Conservation (phyloP, 805 yeast species). For the Wickerhamomyces rabaulensis region DNA sequence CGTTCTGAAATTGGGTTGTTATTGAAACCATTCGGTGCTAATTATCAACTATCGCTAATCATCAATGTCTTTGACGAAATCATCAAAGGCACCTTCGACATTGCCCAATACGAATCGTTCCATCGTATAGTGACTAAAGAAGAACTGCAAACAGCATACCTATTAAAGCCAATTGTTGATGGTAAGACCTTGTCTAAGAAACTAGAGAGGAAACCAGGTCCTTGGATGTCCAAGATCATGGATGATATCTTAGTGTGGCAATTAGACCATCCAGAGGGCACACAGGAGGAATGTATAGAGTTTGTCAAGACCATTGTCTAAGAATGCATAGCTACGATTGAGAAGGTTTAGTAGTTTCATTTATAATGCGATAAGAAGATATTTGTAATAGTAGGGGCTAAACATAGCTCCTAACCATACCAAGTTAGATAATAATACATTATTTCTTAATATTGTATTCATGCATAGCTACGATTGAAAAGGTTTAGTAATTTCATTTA, state of each 20-base stretch:
- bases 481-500: too few relatives aligned
- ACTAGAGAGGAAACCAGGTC: conserved; percentile 68
- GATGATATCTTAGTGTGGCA: conserved; percentile 67
- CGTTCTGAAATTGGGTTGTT: conserved; percentile 59
- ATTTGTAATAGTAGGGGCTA: too few relatives aligned
- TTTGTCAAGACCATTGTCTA: conserved; percentile 24
- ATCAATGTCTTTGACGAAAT: conserved; percentile 18
- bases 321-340: not conserved
- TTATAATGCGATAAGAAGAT: not conserved
- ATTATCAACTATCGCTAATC: conserved; percentile 42
- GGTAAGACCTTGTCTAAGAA: conserved; percentile 61
- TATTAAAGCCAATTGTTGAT: conserved; percentile 61
- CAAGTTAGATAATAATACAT: too few relatives aligned
- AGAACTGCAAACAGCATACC: conserved; percentile 30
- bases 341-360: too few relatives aligned
- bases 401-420: too few relatives aligned
- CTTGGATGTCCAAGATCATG: conserved; percentile 67
- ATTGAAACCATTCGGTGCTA: conserved; percentile 47
- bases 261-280: conserved; percentile 59
- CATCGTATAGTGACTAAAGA: conserved; percentile 12
- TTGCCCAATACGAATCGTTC: conserved; percentile 13
- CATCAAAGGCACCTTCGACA: not conserved
- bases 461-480: not conserved
- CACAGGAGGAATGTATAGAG: conserved; percentile 49
- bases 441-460: not conserved